Evolutionary conservation across 345 rosid genomes (phyloP), one percentile per base, ranked within the genome.

Genomic region (Citrus trifoliata): DNA sequence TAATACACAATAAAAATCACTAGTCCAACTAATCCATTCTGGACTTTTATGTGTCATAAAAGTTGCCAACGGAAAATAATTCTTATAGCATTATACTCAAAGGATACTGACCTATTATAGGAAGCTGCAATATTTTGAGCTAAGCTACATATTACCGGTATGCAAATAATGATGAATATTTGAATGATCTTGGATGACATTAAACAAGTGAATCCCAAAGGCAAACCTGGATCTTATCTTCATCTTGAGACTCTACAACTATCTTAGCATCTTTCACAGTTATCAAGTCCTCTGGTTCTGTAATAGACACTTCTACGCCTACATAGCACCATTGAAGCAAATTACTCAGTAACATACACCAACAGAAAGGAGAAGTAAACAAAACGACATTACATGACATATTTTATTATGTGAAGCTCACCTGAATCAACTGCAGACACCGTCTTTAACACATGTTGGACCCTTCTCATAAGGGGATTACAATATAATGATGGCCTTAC

Each of bases 271-370:
- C 84, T 77, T 82, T 83, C 79, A 89, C 77, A 5, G 86, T 72
- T 74, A 89, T 79, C 58, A 67, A 81, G 65, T 85, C 90, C 67
- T 85, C 83, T 16, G 84, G 76, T 59, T 86, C 90, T 2, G 88
- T 65, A 63, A 90, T 82, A 18, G 92, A 80, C 55, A 92, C 82
- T 82, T 90, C 92, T 37, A 89, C 60, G 67, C 92, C 92, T 46
- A 46, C 84, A 63, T 70, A 64, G 71, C 21, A 75, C 37, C 55
- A 63, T 62, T 65, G 40, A 24, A 51, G 3, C 32, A 38, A 6
- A 33, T 60, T 7, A 55, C 53, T 25, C 2, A 62, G 27, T 27
- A 28, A 19, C 32, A 38, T 60, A 37, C 12, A 25, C 51, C 21
- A 53, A 53, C 59, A 28, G 60, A 37, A 53, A 25, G 5, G 13